Conservation (phyloP, 805 yeast genomes). For the Sugiyamaella qingdaonensis region DNA sequence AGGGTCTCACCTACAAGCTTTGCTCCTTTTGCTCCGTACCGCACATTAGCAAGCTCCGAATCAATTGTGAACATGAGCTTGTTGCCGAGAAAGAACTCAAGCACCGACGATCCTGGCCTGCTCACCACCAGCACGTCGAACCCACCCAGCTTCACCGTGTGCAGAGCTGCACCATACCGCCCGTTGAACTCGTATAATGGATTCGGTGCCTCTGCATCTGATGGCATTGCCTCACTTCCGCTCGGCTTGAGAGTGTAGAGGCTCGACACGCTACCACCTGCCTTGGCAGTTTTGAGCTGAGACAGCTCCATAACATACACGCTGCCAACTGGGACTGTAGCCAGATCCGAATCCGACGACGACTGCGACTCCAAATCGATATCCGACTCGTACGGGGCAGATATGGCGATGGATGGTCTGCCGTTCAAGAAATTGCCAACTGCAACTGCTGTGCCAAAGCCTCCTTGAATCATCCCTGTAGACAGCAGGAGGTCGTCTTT, state of each 20-base stretch:
- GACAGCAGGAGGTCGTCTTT: conserved; percentile 11
- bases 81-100: conserved; percentile 37
- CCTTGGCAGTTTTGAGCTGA: not conserved
- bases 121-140: conserved; percentile 41
- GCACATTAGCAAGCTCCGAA: conserved; percentile 26
- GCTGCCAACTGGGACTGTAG: conserved; percentile 16
- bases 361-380: not conserved
- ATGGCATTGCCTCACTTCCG: not conserved
- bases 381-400: conserved; percentile 44
- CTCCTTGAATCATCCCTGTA: conserved; percentile 28
- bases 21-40: conserved; percentile 39
- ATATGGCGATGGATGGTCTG: conserved; percentile 44
- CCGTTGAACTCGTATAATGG: conserved; percentile 27
- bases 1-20: conserved; percentile 42
- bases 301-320: conserved; percentile 19
- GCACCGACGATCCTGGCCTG: conserved; percentile 48
- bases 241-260: too few relatives aligned
- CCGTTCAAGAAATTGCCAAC: conserved; percentile 41
- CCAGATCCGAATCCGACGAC: not conserved
- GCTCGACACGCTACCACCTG: not conserved
- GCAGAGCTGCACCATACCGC: conserved; percentile 43
- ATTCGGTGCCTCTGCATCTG: not conserved
- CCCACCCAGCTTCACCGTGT: conserved; percentile 28
- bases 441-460: conserved; percentile 46
- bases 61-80: conserved; percentile 27